These are phyloP conservation scores for Alternaria ethzedia DNA, from an alignment of 2,329 filamentous ascomycete species.

Conservation along the genomic window DNA sequence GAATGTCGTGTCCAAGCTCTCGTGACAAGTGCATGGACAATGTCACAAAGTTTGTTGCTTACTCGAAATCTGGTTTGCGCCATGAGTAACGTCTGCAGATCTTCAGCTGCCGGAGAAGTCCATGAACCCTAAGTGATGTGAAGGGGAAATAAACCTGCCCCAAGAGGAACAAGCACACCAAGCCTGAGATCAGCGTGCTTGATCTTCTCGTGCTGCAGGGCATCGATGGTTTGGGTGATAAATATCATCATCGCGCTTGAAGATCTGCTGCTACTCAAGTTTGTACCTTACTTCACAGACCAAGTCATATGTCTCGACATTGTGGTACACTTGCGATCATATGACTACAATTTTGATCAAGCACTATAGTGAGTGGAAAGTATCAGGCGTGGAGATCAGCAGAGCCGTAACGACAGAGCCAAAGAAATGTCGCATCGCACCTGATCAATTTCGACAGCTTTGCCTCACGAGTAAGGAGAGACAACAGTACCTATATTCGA, in stretches of 20 bases:
- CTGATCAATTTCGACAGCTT: background rate
- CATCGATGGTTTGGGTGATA: background rate
- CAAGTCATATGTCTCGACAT: background rate
- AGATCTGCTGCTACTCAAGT: background rate
- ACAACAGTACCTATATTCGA: background rate
- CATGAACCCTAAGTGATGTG: background rate
- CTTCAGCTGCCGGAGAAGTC: background rate
- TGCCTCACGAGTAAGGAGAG: background rate
- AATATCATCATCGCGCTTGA: background rate
- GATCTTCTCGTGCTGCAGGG: background rate
- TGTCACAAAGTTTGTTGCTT: background rate
- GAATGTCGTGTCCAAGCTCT: background rate
- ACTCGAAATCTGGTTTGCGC: background rate
- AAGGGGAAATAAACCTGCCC: background rate
- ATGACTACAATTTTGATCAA: background rate
- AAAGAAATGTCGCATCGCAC: background rate
- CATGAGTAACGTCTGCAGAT: background rate
- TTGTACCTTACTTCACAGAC: background rate
- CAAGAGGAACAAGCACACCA: background rate
- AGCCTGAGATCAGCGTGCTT: slow-evolving; percentile 1
- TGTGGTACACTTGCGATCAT: background rate
- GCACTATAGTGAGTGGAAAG: background rate
- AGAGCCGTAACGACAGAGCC: background rate
- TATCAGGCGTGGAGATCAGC: background rate
- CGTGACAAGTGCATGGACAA: background rate